Base-by-base conservation (phyloP, 441 rosid genomes). In the Biscutella laevigata region DNA sequence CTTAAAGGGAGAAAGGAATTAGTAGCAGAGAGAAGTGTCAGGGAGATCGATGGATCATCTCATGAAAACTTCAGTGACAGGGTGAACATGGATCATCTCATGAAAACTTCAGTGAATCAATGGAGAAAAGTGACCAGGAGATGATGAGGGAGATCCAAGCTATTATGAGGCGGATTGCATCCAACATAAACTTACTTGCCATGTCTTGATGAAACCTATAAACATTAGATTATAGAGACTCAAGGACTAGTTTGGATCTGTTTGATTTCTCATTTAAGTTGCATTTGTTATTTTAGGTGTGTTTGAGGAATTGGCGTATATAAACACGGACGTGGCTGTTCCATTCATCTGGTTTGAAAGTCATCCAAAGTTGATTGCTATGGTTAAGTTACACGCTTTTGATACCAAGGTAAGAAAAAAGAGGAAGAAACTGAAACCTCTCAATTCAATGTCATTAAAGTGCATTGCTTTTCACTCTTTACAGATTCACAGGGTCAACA, bases 401-500 rank as follows among this genome's bases (percentile, higher is more conserved):
- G 95, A 91, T 48, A 91, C 98, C 24, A 88, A 85, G 91, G 98
- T 82, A 47, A 57, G 50, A n/a, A n/a, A n/a, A 33, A n/a, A 22
- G 12, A 44, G 4, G 5, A 25, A 17, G 13, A 53, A 2, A 33
- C 3, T 27, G 45, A 27, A n/a, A n/a, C n/a, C n/a, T n/a, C n/a
- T 49, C 47, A 19, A 22, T 42, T 43, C 1, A 34, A 30, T 17
- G 21, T n/a, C 19, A n/a, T n/a, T 27, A 6, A 10, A 37, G 5
- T 1, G 2, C 5, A 15, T 19, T 15, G 14, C n/a, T 40, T 30
- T 26, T 10, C 4, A 1, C 4, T 11, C 5, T 28, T 1, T 73
- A 71, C 88, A 91, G 98, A 88, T 91, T 69, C 98, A 91, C 74
- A 91, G 85, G 68, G 96, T 91, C 12, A 86, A 83, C 66, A 88